Evolutionary conservation across 78 protist species (phyloP).

Genomic region (Pelomyxa schiedti): DNA sequence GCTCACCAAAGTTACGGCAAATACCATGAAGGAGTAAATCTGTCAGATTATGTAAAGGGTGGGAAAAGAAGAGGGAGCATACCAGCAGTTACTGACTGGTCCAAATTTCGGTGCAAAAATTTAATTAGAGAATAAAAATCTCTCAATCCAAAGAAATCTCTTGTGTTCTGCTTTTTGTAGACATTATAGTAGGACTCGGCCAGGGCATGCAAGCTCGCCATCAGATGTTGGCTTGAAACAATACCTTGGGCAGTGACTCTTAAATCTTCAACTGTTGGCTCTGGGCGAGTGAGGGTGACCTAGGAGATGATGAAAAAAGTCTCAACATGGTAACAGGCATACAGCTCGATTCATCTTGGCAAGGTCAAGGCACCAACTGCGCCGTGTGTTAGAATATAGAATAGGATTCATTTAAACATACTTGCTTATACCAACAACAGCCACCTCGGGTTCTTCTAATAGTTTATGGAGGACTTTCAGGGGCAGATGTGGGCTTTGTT

Average conservation of each 20-base stretch:
- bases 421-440: constrained; percentile 58
- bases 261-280: constrained; percentile 27
- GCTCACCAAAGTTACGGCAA: no score
- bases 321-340: neutral
- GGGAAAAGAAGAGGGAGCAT: no score
- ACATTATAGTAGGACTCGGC: constrained; percentile 2
- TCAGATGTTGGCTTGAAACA: neutral
- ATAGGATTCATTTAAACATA: no score
- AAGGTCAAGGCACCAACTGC: constrained; percentile 59
- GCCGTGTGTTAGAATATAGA: no score
- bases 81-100: no score
- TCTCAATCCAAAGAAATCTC: constrained; percentile 43
- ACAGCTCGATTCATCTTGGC: constrained; percentile 56
- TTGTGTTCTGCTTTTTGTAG: constrained; percentile 5
- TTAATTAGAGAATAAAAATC: constrained; percentile 29
- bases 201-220: neutral
- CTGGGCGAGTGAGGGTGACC: constrained; percentile 1
- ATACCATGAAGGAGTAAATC: no score
- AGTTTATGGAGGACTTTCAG: constrained; percentile 57
- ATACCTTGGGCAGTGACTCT: constrained; percentile 20
- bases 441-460: constrained; percentile 20
- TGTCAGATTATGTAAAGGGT: no score
- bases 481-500: constrained; percentile 33
- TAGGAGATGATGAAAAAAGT: no score
- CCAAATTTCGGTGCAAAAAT: neutral